Conservation (phyloP, 257 asterid species). For the Rubia yunnanensis region DNA sequence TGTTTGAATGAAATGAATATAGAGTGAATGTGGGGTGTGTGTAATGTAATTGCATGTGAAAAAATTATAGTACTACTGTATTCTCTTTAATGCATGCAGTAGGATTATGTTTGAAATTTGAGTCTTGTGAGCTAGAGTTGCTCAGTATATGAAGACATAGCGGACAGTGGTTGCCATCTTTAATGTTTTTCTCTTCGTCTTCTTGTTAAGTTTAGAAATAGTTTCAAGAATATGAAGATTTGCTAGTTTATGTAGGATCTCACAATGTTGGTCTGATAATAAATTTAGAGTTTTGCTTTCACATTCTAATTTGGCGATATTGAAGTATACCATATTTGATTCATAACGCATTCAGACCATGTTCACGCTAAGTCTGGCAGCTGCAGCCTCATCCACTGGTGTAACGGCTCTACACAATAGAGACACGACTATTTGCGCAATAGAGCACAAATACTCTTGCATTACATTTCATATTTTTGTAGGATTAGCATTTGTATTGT, state of each 20-base stretch:
- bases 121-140: slow-evolving; percentile 99
- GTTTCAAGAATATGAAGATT: too few species aligned
- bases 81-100: too few species aligned
- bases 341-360: slow-evolving; percentile 50
- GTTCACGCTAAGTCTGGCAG: slow-evolving; percentile 72
- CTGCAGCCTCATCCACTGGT: slow-evolving; percentile 89
- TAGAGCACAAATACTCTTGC: slow-evolving; percentile 39
- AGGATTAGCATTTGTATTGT: slow-evolving; percentile 62
- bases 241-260: too few species aligned
- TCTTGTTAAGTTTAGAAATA: slow-evolving; percentile 51
- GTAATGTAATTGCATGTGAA: too few species aligned
- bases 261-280: too few species aligned
- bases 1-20: too few species aligned
- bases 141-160: slow-evolving; percentile 87
- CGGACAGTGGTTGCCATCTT: slow-evolving; percentile 92
- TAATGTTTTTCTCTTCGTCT: slow-evolving; percentile 59
- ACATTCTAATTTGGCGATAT: too few species aligned
- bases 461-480: slow-evolving; percentile 59
- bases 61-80: too few species aligned
- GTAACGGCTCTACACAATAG: slow-evolving; percentile 53
- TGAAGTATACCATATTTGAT: background rate
- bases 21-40: too few species aligned
- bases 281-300: too few species aligned
- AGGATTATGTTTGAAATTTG: too few species aligned
- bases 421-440: slow-evolving; percentile 51